Evolutionary conservation across 176 grass and related monocot genomes (phyloP).

Genomic region (Eragrostis nindensis): DNA sequence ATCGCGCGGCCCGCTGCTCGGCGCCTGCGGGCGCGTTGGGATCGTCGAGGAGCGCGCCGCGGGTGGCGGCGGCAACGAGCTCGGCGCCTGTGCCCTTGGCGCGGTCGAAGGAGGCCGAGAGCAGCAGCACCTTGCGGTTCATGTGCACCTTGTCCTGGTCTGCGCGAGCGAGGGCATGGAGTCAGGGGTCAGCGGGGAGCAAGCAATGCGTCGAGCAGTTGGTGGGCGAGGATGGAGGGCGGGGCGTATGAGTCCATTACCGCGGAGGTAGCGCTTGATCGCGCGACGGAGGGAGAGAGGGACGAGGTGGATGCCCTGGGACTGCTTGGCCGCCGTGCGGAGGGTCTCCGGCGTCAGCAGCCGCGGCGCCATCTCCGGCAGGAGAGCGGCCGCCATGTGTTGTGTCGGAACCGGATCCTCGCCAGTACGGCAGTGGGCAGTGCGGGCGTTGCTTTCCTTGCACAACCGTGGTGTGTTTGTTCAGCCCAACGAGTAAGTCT

Average conservation of each 20-base stretch:
- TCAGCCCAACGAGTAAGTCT: too few species aligned
- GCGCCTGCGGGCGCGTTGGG: conserved; percentile 44
- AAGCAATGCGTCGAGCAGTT: neutral
- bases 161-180: neutral
- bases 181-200: neutral
- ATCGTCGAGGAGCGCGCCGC: conserved; percentile 64
- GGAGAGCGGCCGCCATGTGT: conserved; percentile 63
- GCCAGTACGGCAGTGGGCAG: too few species aligned
- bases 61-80: conserved; percentile 63
- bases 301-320: conserved; percentile 73
- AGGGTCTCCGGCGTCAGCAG: conserved; percentile 79
- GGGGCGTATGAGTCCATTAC: neutral
- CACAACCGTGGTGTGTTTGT: too few species aligned
- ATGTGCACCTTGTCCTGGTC: conserved; percentile 73
- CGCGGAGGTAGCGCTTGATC: conserved; percentile 84
- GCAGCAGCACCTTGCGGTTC: conserved; percentile 73
- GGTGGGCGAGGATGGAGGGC: conserved; percentile 17
- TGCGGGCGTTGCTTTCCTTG: too few species aligned
- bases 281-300: conserved; percentile 79
- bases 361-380: conserved; percentile 61
- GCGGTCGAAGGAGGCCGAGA: conserved; percentile 71
- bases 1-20: conserved; percentile 56
- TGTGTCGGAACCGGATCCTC: too few species aligned
- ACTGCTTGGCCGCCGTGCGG: conserved; percentile 81
- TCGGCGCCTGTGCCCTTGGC: conserved; percentile 70